Evolutionary conservation across 164 flowering plant genomes (phyloP).

Genomic region (Protea cynaroides): DNA sequence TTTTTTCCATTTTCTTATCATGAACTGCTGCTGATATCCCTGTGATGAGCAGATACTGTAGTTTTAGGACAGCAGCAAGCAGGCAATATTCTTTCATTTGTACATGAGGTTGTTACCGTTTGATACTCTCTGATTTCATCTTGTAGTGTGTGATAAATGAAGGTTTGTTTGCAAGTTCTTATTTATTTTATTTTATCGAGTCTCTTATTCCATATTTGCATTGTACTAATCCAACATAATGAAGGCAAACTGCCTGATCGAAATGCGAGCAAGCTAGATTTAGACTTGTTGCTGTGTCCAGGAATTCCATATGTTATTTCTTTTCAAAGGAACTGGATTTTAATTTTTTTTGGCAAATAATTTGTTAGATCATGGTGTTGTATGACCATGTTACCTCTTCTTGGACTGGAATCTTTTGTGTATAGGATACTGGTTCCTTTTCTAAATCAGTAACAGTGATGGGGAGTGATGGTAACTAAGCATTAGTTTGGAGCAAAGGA

Average conservation of each 20-base stretch:
- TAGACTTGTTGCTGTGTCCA: no score
- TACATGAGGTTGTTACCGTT: conserved; percentile 6
- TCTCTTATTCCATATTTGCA: neutral
- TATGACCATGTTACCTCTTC: no score
- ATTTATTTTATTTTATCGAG: neutral
- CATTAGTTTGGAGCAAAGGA: no score
- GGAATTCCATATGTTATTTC: no score
- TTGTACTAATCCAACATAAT: neutral
- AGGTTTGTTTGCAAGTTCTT: neutral
- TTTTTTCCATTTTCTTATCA: neutral
- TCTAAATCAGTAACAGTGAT: no score
- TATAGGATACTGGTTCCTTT: no score
- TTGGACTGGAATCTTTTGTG: no score
- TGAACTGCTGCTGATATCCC: conserved; percentile 22
- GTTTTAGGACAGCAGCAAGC: conserved; percentile 15
- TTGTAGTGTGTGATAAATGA: conserved; percentile 2
- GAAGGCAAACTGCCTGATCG: neutral
- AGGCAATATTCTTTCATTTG: conserved; percentile 47
- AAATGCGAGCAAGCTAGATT: no score
- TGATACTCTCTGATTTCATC: conserved; percentile 5
- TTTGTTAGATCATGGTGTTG: no score
- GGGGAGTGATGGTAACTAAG: no score
- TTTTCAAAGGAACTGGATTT: no score
- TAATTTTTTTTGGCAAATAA: no score
- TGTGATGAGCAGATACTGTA: neutral